These are phyloP conservation scores for Solanum lignicaule DNA, from an alignment of 257 asterid species.

Conservation along the genomic window DNA sequence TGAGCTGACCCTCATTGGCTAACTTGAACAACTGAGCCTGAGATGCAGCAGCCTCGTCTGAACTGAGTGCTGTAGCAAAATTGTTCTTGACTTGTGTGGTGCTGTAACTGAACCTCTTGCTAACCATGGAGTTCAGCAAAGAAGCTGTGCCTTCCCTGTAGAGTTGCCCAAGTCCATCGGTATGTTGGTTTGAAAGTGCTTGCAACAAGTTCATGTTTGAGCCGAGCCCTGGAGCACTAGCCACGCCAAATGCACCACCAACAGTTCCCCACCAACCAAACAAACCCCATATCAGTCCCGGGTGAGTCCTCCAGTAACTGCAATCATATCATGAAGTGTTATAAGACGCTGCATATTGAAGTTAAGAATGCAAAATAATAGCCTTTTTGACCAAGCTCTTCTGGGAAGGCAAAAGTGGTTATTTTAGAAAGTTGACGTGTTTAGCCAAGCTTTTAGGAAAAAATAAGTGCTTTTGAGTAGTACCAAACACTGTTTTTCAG, in stretches of 20 bases:
- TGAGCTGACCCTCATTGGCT: conserved; percentile 20
- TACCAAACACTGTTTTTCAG: background rate
- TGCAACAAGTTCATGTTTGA: conserved; percentile 9
- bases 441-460: background rate
- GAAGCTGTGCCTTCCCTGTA: conserved; percentile 25
- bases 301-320: conserved; percentile 44
- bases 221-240: conserved; percentile 7
- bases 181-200: conserved; percentile 14
- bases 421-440: background rate
- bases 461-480: background rate
- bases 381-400: background rate
- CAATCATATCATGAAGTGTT: background rate
- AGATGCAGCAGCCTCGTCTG: conserved; percentile 11
- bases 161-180: conserved; percentile 14
- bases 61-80: conserved; percentile 11
- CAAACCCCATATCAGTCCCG: conserved; percentile 27
- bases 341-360: background rate
- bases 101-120: conserved; percentile 9
- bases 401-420: background rate
- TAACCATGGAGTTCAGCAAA: conserved; percentile 16
- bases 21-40: conserved; percentile 15
- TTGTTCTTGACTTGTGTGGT: conserved; percentile 15
- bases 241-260: conserved; percentile 17
- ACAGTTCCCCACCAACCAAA: conserved; percentile 36
- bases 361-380: background rate